phyloP scores from a whole-genome alignment of 2,329 filamentous ascomycete genomes.

The Chaetoscypha palmicola region DNA sequence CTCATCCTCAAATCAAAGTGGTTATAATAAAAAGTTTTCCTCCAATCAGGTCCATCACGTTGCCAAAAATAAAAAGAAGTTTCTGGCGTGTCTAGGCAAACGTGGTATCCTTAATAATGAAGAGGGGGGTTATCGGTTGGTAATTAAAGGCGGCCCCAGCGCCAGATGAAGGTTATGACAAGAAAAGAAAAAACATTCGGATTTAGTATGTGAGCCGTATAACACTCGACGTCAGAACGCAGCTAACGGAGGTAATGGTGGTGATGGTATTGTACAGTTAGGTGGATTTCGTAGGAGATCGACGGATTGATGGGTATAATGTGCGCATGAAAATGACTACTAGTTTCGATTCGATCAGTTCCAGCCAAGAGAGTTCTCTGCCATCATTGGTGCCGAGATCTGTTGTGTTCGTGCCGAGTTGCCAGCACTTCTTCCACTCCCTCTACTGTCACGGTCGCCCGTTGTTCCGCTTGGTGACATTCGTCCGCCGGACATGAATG shows the following conservation, averaged over 20 bases:
- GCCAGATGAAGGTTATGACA: constrained; percentile 25
- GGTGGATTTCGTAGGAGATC: constrained; percentile 1
- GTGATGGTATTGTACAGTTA: constrained; percentile 25
- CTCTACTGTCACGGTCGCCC: constrained; percentile 46
- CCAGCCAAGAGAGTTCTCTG: constrained; percentile 72
- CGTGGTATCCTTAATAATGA: constrained; percentile 22
- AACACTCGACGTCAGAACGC: constrained; percentile 17
- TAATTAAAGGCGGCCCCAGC: constrained; percentile 26
- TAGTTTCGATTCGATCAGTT: too few relatives aligned
- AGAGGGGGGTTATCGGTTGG: constrained; percentile 21
- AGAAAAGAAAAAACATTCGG: too few relatives aligned
- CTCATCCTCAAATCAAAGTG: too few relatives aligned
- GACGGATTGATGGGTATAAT: background rate
- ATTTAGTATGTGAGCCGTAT: constrained; percentile 13
- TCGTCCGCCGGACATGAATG: constrained; percentile 33
- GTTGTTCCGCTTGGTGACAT: constrained; percentile 30
- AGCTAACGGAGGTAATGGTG: constrained; percentile 16
- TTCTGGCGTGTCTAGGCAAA: too few relatives aligned
- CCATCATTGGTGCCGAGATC: constrained; percentile 69
- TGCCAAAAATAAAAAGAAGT: too few relatives aligned
- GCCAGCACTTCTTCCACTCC: constrained; percentile 39
- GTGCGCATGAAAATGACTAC: too few relatives aligned
- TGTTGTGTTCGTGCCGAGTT: constrained; percentile 52
- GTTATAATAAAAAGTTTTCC: too few relatives aligned
- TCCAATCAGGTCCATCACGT: too few relatives aligned